These are phyloP conservation scores for Austroboletus novae-zelandiae DNA, from an alignment of 1,284 basidiomycete genomes.

Conservation along the genomic window DNA sequence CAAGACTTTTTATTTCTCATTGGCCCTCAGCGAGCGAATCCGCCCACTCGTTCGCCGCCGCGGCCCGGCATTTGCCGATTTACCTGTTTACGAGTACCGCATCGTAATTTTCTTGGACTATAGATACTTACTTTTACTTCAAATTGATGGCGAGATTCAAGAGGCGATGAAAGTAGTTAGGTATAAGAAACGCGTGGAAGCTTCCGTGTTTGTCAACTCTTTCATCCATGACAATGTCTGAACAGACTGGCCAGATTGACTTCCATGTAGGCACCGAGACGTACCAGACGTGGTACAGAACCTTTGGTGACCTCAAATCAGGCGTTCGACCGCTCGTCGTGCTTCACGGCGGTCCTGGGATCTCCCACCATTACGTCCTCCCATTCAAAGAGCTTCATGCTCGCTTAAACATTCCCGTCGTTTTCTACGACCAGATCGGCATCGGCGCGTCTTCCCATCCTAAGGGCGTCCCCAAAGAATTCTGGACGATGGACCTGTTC, in stretches of 20 bases:
- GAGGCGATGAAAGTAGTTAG: too few species aligned
- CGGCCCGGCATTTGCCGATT: too few species aligned
- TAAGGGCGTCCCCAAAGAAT: slow-evolving; percentile 32
- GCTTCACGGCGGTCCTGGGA: slow-evolving; percentile 43
- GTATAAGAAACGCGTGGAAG: too few species aligned
- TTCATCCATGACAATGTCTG: neutral
- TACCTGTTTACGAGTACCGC: too few species aligned
- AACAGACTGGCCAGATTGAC: slow-evolving; percentile 20
- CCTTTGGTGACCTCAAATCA: slow-evolving; percentile 25
- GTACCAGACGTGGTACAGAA: slow-evolving; percentile 34
- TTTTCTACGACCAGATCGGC: slow-evolving; percentile 55
- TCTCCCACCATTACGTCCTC: slow-evolving; percentile 42
- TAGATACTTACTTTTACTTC: neutral
- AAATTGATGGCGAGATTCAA: too few species aligned
- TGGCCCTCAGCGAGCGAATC: too few species aligned
- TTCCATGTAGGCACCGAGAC: slow-evolving; percentile 27
- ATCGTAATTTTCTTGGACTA: too few species aligned
- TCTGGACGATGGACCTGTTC: slow-evolving; percentile 50
- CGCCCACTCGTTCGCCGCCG: too few species aligned
- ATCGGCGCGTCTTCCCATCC: slow-evolving; percentile 44
- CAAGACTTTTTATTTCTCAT: too few species aligned
- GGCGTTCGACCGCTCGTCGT: slow-evolving; percentile 30
- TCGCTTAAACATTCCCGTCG: slow-evolving; percentile 36
- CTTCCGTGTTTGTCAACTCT: too few species aligned
- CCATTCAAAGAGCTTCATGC: slow-evolving; percentile 35